These are phyloP conservation scores for Xylariaceae sp. DNA, from an alignment of 2,329 filamentous ascomycete genomes.

Conservation along the genomic window DNA sequence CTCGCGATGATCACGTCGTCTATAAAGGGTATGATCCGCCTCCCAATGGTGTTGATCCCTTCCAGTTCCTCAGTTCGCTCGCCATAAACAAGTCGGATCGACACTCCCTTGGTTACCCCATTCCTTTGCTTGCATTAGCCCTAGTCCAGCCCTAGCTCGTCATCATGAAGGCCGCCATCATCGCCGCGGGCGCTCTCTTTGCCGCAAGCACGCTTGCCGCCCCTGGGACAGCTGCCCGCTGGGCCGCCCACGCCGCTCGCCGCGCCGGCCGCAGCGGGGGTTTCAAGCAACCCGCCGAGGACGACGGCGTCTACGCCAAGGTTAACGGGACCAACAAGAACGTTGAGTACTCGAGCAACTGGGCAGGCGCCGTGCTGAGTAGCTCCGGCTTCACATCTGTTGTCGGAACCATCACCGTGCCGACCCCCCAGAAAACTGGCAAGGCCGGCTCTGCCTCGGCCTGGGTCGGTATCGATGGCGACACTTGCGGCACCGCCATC, in stretches of 20 bases:
- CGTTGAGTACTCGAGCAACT: conserved; percentile 61
- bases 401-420: conserved; percentile 60
- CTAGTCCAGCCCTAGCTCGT: conserved; percentile 2
- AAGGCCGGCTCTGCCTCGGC: conserved; percentile 28
- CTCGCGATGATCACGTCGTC: conserved; percentile 9
- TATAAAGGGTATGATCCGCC: conserved; percentile 24
- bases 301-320: conserved; percentile 34
- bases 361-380: conserved; percentile 64
- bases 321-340: conserved; percentile 47
- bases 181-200: conserved; percentile 47
- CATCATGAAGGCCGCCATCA: conserved; percentile 58
- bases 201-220: conserved; percentile 52
- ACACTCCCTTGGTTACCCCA: conserved; percentile 10
- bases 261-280: conserved; percentile 18
- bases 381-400: conserved; percentile 58
- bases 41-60: conserved; percentile 11
- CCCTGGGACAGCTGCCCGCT: conserved; percentile 51
- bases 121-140: conserved; percentile 9
- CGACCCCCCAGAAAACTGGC: conserved; percentile 49
- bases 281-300: conserved; percentile 43
- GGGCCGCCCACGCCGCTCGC: conserved; percentile 43
- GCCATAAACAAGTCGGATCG: conserved; percentile 3
- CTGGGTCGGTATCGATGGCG: conserved; percentile 69
- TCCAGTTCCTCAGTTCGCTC: conserved; percentile 11
- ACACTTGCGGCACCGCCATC: conserved; percentile 61